Percentiles rank a stretch among this genome's conserved stretches.
Evolutionary conservation across 345 rosid species (phyloP).

Genomic region (Heritiera fomes): DNA sequence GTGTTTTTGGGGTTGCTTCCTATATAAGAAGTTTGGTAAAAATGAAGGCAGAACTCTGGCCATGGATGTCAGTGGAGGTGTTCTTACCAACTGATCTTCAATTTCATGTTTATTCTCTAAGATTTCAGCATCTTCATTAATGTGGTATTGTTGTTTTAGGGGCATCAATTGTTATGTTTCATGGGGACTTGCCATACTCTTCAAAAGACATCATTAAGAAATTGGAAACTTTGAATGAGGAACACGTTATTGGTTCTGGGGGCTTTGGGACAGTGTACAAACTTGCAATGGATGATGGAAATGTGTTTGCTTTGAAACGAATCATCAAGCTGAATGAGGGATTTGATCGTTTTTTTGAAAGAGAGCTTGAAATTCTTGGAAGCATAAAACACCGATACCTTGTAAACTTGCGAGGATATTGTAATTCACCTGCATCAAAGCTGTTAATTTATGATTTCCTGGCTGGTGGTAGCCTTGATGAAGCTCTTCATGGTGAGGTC

Average conservation of each 20-base stretch:
- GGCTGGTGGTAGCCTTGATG: slow-evolving; percentile 95
- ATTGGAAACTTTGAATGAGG: slow-evolving; percentile 81
- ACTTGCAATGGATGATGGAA: slow-evolving; percentile 97
- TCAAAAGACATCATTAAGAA: slow-evolving; percentile 94
- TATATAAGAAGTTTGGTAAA: slow-evolving; percentile 93
- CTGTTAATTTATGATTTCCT: slow-evolving; percentile 86
- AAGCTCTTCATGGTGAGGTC: slow-evolving; percentile 90
- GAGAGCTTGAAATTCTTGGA: slow-evolving; percentile 98
- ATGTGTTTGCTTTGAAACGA: slow-evolving; percentile 82
- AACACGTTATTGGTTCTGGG: slow-evolving; percentile 85
- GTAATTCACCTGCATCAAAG: slow-evolving; percentile 91
- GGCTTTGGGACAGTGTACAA: slow-evolving; percentile 97
- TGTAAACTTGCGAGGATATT: slow-evolving; percentile 94
- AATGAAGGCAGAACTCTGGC: slow-evolving; percentile 71
- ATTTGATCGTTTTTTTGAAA: slow-evolving; percentile 91
- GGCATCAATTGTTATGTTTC: slow-evolving; percentile 96
- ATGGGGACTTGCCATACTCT: slow-evolving; percentile 95
- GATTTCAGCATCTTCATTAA: slow-evolving; percentile 14
- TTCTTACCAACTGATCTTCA: slow-evolving; percentile 26
- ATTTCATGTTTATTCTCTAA: slow-evolving; percentile 18
- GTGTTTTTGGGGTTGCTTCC: slow-evolving; percentile 99
- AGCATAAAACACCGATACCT: slow-evolving; percentile 95
- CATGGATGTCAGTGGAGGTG: slow-evolving; percentile 90
- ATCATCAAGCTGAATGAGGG: slow-evolving; percentile 89
- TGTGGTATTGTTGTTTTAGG: slow-evolving; percentile 49